phyloP scores from a whole-genome alignment of 169 alveolate genomes.

The Plasmodium vivax region DNA sequence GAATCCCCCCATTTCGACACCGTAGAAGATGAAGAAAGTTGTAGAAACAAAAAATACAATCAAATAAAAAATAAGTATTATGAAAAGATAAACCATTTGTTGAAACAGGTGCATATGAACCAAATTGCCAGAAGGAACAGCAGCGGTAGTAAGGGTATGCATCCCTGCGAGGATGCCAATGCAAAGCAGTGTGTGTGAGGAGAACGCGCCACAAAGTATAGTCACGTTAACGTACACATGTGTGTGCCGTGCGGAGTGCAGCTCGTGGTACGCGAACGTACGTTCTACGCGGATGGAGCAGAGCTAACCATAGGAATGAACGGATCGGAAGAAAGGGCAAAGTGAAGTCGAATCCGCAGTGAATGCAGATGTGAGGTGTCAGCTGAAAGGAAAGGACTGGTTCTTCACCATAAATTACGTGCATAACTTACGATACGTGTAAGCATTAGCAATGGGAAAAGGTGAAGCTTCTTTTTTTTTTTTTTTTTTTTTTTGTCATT shows the following conservation, averaged over 20 bases:
- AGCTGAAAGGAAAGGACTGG: not conserved
- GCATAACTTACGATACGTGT: not conserved
- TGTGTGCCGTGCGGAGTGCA: not conserved
- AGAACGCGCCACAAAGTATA: not conserved
- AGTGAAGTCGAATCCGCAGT: not conserved
- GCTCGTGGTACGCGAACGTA: not conserved
- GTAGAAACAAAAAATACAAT: not conserved
- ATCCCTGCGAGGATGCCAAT: not conserved
- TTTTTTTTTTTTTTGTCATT: not conserved
- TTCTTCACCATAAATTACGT: not conserved
- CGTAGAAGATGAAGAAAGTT: not conserved
- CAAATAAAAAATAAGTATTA: slow-evolving; percentile 39
- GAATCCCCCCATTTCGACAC: not conserved
- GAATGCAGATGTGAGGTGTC: not conserved
- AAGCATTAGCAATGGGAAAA: not conserved
- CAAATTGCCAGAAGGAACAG: slow-evolving; percentile 40
- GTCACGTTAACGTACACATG: not conserved
- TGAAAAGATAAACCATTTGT: slow-evolving; percentile 33
- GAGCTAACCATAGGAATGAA: not conserved
- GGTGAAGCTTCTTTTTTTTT: not conserved
- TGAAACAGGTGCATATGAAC: slow-evolving; percentile 32
- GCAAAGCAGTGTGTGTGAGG: not conserved
- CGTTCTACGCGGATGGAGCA: not conserved
- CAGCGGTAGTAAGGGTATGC: not conserved
- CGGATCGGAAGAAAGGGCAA: not conserved